Evolutionary conservation across 768 basidiomycete genomes (phyloP), one percentile per base, ranked within the genome.

Genomic region (Leccinum olivaceopallidum): DNA sequence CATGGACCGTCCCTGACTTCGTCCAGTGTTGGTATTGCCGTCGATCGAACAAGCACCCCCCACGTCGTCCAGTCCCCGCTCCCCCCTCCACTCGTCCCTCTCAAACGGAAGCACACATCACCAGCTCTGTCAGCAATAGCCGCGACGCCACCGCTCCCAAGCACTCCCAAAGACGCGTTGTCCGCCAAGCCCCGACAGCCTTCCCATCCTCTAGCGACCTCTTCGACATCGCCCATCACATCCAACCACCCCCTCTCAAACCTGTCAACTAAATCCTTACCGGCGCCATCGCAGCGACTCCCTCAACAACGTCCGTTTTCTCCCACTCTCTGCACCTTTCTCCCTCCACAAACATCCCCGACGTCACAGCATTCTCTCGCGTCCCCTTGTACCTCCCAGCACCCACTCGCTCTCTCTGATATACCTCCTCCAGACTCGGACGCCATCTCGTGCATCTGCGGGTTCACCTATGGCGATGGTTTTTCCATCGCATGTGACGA

Each of bases 401-500:
- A 63, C 7, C 67, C 68, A 4, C 64, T 56, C 37, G 14, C 65
- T 1, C 62, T 62, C 10, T 52, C 65, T 0, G 65, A 66, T 14
- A 57, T 32, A n/a, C 70, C 65, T 22, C 73, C 73, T 37, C 61
- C 75, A 30, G 75, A 68, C 62, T 73, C 80, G 12, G 84, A 86
- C 52, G 76, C 77, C 53, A 85, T 88, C 56, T 78, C 79, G 51
- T 95, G 93, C 71, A 89, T 92, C 60, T 95, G 92, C 72, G 85
- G 85, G 6, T 83, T 83, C 61, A 75, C 80, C 51, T 80, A 85
- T 68, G 93, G 93, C 74, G 92, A 93, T 71, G 92, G 92, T 22
- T 91, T 89, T 72, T 88, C 86, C 10, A 90, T 95, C 63, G 90
- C 88, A 10, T 95, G 94, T 75, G 94, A 95, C 72, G 71, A 77